These are phyloP conservation scores for Phallus indusiatus DNA, from an alignment of 768 basidiomycete genomes.

Conservation along the genomic window DNA sequence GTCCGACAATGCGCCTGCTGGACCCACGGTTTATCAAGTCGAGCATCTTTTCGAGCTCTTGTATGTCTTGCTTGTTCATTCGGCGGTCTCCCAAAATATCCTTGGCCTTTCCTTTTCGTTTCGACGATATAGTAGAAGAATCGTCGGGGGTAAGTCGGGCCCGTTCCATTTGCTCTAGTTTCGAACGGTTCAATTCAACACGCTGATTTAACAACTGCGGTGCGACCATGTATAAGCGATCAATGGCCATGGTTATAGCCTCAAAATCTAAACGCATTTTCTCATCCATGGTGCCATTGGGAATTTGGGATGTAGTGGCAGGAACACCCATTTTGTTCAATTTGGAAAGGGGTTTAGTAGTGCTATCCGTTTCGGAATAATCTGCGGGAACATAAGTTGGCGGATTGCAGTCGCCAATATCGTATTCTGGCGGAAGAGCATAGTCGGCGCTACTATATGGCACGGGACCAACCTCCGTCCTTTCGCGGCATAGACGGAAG, in stretches of 20 bases:
- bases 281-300: slow-evolving; percentile 35
- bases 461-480: slow-evolving; percentile 27
- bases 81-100: slow-evolving; percentile 9
- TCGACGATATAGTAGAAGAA: background rate
- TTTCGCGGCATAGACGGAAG: slow-evolving; percentile 54
- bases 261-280: slow-evolving; percentile 86
- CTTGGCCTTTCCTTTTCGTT: slow-evolving; percentile 8
- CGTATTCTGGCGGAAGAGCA: slow-evolving; percentile 24
- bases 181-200: slow-evolving; percentile 72
- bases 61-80: slow-evolving; percentile 27
- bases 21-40: slow-evolving; percentile 65
- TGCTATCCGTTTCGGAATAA: slow-evolving; percentile 3
- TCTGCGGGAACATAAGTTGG: slow-evolving; percentile 8
- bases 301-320: background rate
- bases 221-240: slow-evolving; percentile 73
- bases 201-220: slow-evolving; percentile 90
- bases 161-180: slow-evolving; percentile 64
- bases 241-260: slow-evolving; percentile 78
- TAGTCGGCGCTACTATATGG: slow-evolving; percentile 11
- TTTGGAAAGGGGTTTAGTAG: background rate
- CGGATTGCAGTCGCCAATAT: slow-evolving; percentile 20
- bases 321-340: background rate
- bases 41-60: slow-evolving; percentile 62
- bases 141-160: slow-evolving; percentile 31
- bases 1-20: slow-evolving; percentile 54